Percentiles rank a stretch among this genome's conserved stretches.
These are phyloP conservation scores for Tetraselmis chui DNA, from an alignment of 139 green algal species.

Conservation along the genomic window DNA sequence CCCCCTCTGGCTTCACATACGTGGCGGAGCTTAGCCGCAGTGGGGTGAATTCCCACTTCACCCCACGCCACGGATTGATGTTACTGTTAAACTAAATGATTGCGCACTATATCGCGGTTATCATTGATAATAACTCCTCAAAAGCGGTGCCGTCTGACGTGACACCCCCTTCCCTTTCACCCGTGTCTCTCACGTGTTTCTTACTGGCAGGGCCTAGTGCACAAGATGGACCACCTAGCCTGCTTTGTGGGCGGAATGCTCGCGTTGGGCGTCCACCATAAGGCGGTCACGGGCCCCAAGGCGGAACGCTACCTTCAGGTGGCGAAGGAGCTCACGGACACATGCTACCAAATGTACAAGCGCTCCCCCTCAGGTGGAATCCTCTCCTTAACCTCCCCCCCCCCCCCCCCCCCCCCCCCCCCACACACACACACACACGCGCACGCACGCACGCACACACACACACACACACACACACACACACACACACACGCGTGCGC, in stretches of 20 bases:
- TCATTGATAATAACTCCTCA: too few relatives aligned
- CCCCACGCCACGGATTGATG: too few relatives aligned
- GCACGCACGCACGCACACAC: too few relatives aligned
- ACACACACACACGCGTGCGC: too few relatives aligned
- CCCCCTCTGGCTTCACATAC: slow-evolving; percentile 26
- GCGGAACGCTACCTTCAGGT: slow-evolving; percentile 34
- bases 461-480: too few relatives aligned
- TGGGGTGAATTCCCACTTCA: not conserved
- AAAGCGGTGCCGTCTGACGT: too few relatives aligned
- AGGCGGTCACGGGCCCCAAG: slow-evolving; percentile 27
- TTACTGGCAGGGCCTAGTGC: slow-evolving; percentile 2
- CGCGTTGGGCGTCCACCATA: slow-evolving; percentile 39
- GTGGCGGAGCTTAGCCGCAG: slow-evolving; percentile 35
- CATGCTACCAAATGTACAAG: slow-evolving; percentile 56
- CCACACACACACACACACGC: too few relatives aligned
- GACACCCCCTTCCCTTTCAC: not conserved
- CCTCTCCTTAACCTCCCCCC: not conserved
- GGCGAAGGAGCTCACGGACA: slow-evolving; percentile 35
- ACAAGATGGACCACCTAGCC: slow-evolving; percentile 62
- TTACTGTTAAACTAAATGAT: too few relatives aligned
- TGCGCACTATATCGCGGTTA: too few relatives aligned
- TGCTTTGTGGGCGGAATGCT: slow-evolving; percentile 69
- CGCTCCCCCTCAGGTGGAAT: slow-evolving; percentile 16
- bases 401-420: too few relatives aligned
- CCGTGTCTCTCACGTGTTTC: too few relatives aligned